A percentile compares a stretch with the other conserved stretches of the same genome.
Evolutionary conservation across 306 rosid genomes (phyloP).

Genomic region (Rosa chinensis): DNA sequence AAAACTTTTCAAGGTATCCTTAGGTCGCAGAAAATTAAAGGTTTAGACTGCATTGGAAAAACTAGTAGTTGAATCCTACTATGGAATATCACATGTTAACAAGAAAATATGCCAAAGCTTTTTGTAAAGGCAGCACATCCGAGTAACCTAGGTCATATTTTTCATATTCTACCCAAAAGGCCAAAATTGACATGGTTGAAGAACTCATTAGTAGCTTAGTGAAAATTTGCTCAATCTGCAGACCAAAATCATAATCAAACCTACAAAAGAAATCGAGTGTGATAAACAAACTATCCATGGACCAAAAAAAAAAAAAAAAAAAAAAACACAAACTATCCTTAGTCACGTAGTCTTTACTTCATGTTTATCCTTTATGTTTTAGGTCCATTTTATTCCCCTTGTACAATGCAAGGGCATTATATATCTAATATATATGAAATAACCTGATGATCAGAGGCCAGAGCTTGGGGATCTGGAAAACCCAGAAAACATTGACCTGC

Average conservation of each 20-base stretch:
- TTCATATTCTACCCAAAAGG: too few relatives aligned
- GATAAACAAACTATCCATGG: not conserved
- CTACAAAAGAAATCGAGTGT: not conserved
- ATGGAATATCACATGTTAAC: too few relatives aligned
- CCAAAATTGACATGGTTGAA: not conserved
- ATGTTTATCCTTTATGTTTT: not conserved
- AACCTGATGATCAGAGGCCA: conserved; percentile 2
- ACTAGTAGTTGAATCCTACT: too few relatives aligned
- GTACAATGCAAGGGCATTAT: not conserved
- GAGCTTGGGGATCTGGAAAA: conserved; percentile 48
- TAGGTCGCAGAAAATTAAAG: too few relatives aligned
- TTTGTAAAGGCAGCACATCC: too few relatives aligned
- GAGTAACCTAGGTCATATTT: too few relatives aligned
- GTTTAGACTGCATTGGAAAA: too few relatives aligned
- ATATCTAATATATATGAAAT: not conserved
- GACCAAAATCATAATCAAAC: not conserved
- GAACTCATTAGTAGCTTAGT: too few relatives aligned
- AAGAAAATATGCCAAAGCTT: too few relatives aligned
- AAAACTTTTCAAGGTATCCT: too few relatives aligned
- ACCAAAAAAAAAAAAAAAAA: too few relatives aligned
- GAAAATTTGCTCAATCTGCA: not conserved
- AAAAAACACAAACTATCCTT: not conserved
- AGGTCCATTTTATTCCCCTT: not conserved
- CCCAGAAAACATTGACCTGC: conserved; percentile 43
- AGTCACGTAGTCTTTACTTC: not conserved